A percentile compares a stretch with the other conserved stretches of the same genome.
Evolutionary conservation across 2,329 filamentous ascomycete genomes (phyloP).

Genomic region (Colletotrichum kahawae): DNA sequence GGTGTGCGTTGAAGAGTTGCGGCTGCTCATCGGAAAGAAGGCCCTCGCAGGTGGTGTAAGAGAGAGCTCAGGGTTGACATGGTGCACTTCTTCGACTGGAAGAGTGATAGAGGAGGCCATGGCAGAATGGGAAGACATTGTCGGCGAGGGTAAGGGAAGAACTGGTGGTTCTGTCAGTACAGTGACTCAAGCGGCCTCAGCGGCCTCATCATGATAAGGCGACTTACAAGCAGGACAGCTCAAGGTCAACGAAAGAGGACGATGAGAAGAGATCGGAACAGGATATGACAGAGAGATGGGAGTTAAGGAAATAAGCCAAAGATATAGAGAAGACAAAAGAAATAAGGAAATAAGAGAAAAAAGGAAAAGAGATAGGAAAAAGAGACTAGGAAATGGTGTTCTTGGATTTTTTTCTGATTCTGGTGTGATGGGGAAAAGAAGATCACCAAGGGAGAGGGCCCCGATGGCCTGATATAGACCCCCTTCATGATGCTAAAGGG

Average conservation of each 20-base stretch:
- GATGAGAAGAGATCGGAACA: neutral
- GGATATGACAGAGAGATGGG: neutral
- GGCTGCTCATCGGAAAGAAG: neutral
- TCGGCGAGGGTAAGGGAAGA: neutral
- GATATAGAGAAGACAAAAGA: neutral
- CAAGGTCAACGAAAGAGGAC: neutral
- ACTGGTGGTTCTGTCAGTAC: neutral
- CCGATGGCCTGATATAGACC: slow-evolving; percentile 4
- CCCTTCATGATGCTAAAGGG: neutral
- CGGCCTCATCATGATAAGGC: neutral
- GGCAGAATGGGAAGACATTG: neutral
- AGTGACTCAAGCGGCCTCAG: too few species aligned
- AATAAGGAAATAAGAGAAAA: slow-evolving; percentile 3
- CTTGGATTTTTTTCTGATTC: neutral
- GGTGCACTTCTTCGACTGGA: neutral
- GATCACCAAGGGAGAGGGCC: slow-evolving; percentile 6
- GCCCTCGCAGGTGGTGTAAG: neutral
- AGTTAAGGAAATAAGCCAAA: neutral
- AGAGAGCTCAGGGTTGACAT: neutral
- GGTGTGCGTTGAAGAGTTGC: slow-evolving; percentile 7
- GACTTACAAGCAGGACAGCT: neutral
- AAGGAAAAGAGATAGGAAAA: neutral
- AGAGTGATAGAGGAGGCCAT: slow-evolving; percentile 4
- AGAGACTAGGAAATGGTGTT: neutral
- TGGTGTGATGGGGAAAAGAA: neutral